A percentile compares a stretch with the other conserved stretches of the same genome.
These are phyloP conservation scores for Naganishia albida DNA, from an alignment of 1,284 basidiomycete genomes.

Conservation along the genomic window DNA sequence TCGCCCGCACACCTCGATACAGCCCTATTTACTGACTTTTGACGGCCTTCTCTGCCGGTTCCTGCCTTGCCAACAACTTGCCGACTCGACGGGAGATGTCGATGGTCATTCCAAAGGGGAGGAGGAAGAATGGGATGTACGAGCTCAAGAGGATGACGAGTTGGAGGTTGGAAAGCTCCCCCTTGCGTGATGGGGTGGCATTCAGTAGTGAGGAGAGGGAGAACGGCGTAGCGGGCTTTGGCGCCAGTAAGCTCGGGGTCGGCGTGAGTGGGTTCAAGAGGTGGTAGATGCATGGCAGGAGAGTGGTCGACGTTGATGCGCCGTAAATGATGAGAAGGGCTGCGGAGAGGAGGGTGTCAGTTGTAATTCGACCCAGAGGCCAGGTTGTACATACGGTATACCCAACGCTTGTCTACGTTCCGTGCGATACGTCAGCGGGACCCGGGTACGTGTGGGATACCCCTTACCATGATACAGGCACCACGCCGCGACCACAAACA, in stretches of 20 bases:
- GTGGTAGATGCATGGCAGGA: slow-evolving; percentile 67
- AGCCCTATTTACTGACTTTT: neutral
- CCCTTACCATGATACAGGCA: slow-evolving; percentile 66
- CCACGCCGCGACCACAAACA: slow-evolving; percentile 68
- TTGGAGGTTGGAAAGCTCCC: slow-evolving; percentile 50
- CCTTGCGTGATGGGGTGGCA: slow-evolving; percentile 27
- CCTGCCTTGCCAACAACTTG: neutral
- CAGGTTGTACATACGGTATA: slow-evolving; percentile 17
- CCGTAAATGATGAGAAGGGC: slow-evolving; percentile 68
- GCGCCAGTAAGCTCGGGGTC: neutral
- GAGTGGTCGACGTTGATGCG: slow-evolving; percentile 74
- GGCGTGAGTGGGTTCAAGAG: slow-evolving; percentile 55
- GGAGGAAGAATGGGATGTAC: slow-evolving; percentile 73
- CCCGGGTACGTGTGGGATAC: slow-evolving; percentile 1
- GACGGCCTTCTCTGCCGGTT: neutral
- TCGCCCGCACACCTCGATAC: neutral
- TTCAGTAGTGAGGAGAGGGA: slow-evolving; percentile 30
- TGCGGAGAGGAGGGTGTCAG: slow-evolving; percentile 56
- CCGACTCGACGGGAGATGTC: slow-evolving; percentile 62
- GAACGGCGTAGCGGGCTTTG: slow-evolving; percentile 31
- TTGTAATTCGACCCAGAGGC: slow-evolving; percentile 54
- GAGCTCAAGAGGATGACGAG: slow-evolving; percentile 65
- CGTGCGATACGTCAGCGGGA: neutral
- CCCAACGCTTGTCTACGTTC: slow-evolving; percentile 7
- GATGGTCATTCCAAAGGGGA: slow-evolving; percentile 69